Percentiles rank a stretch among this genome's conserved stretches.
Evolutionary conservation across 495 filamentous ascomycete genomes (phyloP).

Genomic region (Polyplosphaeria fusca): DNA sequence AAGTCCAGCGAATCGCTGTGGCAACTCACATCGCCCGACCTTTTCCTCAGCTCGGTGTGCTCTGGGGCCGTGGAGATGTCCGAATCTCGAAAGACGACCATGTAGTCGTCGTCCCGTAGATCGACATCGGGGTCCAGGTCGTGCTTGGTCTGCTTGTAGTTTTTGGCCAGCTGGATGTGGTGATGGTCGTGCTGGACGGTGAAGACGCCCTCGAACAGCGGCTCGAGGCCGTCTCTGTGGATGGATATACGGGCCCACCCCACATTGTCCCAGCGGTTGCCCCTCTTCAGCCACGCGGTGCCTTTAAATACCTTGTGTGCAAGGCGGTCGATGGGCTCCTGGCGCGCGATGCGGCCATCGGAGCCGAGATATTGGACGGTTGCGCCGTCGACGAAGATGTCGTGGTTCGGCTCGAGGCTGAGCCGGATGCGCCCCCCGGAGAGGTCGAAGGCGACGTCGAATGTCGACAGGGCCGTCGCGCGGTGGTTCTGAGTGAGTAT

Average conservation of each 20-base stretch:
- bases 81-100: conserved; percentile 89
- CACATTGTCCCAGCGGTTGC: conserved; percentile 68
- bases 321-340: conserved; percentile 64
- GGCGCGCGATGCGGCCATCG: conserved; percentile 60
- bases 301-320: conserved; percentile 85
- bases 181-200: conserved; percentile 75
- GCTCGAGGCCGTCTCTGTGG: conserved; percentile 67
- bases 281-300: conserved; percentile 63
- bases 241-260: conserved; percentile 86
- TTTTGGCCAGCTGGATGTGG: conserved; percentile 75
- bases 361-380: conserved; percentile 65
- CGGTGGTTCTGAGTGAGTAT: conserved; percentile 77
- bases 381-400: conserved; percentile 77
- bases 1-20: conserved; percentile 65
- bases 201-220: conserved; percentile 90
- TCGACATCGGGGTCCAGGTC: conserved; percentile 68
- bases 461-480: conserved; percentile 72
- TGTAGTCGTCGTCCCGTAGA: conserved; percentile 61
- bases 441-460: conserved; percentile 77
- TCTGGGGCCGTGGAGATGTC: conserved; percentile 56
- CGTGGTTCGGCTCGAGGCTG: conserved; percentile 84
- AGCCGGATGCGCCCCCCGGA: conserved; percentile 69
- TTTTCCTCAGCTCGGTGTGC: conserved; percentile 53
- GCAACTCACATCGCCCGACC: conserved; percentile 48
- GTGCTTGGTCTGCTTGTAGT: conserved; percentile 71